Evolutionary conservation across 2,329 filamentous ascomycete species (phyloP).

Genomic region (Claviceps sp.): DNA sequence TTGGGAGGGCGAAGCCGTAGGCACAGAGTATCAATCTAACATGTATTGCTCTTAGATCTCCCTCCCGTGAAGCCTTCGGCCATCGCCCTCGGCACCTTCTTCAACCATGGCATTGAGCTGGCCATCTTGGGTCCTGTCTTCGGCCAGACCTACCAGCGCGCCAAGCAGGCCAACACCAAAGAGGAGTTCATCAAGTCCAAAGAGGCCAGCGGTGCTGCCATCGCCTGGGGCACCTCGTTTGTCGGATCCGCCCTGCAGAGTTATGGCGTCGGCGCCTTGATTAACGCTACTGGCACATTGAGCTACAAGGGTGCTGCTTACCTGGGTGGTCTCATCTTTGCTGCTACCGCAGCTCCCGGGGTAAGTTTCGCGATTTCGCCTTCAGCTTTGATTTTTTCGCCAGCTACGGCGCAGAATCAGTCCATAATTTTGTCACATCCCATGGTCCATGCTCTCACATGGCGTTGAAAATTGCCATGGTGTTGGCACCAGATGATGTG

Average conservation of each 20-base stretch:
- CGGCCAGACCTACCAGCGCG: slow-evolving; percentile 86
- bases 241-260: slow-evolving; percentile 79
- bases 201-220: slow-evolving; percentile 77
- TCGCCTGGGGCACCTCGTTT: slow-evolving; percentile 82
- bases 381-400: not conserved
- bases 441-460: not conserved
- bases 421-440: not conserved
- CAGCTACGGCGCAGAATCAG: not conserved
- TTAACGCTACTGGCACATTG: slow-evolving; percentile 89
- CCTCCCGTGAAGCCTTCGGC: slow-evolving; percentile 90
- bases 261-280: slow-evolving; percentile 78
- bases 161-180: slow-evolving; percentile 82
- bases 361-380: slow-evolving; percentile 34
- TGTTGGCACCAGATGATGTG: not conserved
- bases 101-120: slow-evolving; percentile 86
- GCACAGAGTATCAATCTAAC: not conserved
- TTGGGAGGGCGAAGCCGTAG: not conserved
- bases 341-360: slow-evolving; percentile 74
- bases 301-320: slow-evolving; percentile 97
- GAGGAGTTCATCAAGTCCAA: slow-evolving; percentile 93
- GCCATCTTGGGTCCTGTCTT: slow-evolving; percentile 82
- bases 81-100: slow-evolving; percentile 88
- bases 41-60: slow-evolving; percentile 30
- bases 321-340: slow-evolving; percentile 81
- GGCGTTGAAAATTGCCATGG: not conserved